Conservation (phyloP, 1,139 yeast species). For the Nematodospora anomalae region DNA sequence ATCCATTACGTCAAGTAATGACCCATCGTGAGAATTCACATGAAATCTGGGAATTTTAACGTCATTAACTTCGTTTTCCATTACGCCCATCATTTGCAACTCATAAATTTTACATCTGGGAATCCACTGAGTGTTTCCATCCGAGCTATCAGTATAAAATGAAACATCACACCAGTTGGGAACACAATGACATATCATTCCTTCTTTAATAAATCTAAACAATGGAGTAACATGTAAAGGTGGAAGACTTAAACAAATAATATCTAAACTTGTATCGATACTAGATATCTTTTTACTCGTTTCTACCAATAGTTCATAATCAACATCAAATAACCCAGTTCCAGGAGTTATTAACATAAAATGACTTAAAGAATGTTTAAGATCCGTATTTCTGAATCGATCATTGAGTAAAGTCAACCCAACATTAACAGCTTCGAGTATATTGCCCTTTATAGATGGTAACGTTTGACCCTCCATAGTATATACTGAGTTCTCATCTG, state of each 20-base stretch:
- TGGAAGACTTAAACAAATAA: constrained; percentile 84
- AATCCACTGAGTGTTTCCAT: constrained; percentile 67
- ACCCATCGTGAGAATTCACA: constrained; percentile 21
- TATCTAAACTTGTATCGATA: constrained; percentile 83
- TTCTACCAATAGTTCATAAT: constrained; percentile 69
- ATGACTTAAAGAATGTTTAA: constrained; percentile 84
- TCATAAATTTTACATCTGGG: constrained; percentile 94
- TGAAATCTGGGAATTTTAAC: constrained; percentile 59
- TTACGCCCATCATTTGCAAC: constrained; percentile 96
- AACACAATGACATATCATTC: constrained; percentile 68
- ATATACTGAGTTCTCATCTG: constrained; percentile 39
- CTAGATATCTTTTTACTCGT: constrained; percentile 76
- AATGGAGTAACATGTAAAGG: constrained; percentile 92
- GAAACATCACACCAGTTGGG: constrained; percentile 96
- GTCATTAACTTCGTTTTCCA: constrained; percentile 81
- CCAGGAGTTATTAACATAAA: constrained; percentile 88
- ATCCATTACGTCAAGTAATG: constrained; percentile 55
- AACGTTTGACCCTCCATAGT: constrained; percentile 59
- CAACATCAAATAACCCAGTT: constrained; percentile 90
- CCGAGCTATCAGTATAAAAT: constrained; percentile 63
- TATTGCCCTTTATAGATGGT: constrained; percentile 87
- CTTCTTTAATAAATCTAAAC: constrained; percentile 60
- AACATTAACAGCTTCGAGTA: constrained; percentile 82
- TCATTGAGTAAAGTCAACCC: constrained; percentile 80
- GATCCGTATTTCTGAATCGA: constrained; percentile 80